Evolutionary conservation across 2,329 filamentous ascomycete genomes (phyloP).

Genomic region (Monascus ruber): DNA sequence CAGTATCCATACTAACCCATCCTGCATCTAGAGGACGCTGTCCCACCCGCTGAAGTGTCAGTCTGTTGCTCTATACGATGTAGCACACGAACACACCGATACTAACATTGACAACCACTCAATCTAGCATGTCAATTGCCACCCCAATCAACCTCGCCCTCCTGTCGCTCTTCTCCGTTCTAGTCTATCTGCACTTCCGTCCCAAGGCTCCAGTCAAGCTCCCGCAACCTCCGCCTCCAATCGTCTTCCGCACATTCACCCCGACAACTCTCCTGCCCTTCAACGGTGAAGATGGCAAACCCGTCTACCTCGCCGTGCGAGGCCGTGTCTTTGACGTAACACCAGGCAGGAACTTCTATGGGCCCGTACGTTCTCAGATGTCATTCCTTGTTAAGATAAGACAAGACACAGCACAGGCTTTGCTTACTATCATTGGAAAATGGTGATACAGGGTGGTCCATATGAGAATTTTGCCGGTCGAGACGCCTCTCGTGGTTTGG

Average conservation of each 20-base stretch:
- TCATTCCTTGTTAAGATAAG: not conserved
- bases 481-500: conserved; percentile 79
- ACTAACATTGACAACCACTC: conserved; percentile 1
- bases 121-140: conserved; percentile 41
- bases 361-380: conserved; percentile 42
- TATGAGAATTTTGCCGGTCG: conserved; percentile 94
- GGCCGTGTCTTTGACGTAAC: conserved; percentile 87
- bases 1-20: conserved; percentile 5
- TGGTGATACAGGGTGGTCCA: conserved; percentile 52
- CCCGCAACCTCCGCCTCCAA: conserved; percentile 48
- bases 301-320: conserved; percentile 84
- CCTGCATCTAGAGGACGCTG: conserved; percentile 10
- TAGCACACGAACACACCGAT: not conserved
- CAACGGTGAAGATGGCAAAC: conserved; percentile 62
- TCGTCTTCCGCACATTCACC: conserved; percentile 78
- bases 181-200: conserved; percentile 49
- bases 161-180: conserved; percentile 44
- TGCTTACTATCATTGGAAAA: not conserved
- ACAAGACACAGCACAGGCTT: too few species aligned
- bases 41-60: conserved; percentile 26
- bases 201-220: conserved; percentile 41
- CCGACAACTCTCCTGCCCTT: conserved; percentile 74
- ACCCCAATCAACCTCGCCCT: conserved; percentile 53
- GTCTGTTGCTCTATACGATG: conserved; percentile 5
- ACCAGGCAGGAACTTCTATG: conserved; percentile 83